Conservation (phyloP, 2,329 filamentous ascomycete species). For the Stachybotrys chartarum region DNA sequence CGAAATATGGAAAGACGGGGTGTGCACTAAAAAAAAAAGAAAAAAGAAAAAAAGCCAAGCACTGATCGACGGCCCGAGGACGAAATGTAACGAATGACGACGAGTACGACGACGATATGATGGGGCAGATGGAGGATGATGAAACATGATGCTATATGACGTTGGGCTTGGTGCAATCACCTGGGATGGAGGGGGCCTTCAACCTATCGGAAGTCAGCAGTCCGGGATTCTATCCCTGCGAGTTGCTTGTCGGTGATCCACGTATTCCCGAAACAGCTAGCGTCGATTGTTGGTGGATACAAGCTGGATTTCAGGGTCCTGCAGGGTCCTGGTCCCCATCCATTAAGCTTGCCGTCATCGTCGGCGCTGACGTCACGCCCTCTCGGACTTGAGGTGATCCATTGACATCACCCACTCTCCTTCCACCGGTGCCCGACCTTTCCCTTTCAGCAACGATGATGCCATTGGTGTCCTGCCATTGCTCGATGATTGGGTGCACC, state of each 20-base stretch:
- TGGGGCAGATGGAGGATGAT: not conserved
- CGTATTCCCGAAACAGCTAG: slow-evolving; percentile 2
- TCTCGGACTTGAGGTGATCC: not conserved
- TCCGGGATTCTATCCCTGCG: not conserved
- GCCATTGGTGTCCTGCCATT: not conserved
- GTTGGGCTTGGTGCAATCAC: slow-evolving; percentile 4
- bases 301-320: slow-evolving; percentile 22
- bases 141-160: slow-evolving; percentile 19
- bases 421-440: not conserved
- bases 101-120: not conserved
- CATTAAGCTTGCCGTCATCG: slow-evolving; percentile 15
- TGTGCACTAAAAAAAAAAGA: not conserved
- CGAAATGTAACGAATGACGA: not conserved
- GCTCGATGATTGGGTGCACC: too few species aligned
- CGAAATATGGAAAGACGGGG: too few species aligned
- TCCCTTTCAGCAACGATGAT: not conserved
- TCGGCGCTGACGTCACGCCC: slow-evolving; percentile 15
- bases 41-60: not conserved
- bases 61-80: not conserved
- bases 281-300: slow-evolving; percentile 4
- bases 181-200: slow-evolving; percentile 6
- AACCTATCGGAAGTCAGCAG: not conserved
- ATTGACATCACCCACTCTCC: not conserved
- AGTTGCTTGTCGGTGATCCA: not conserved
- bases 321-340: slow-evolving; percentile 15